Percentiles rank a stretch among this genome's conserved stretches.
These are phyloP conservation scores for Beauveria varroae DNA, from an alignment of 2,329 filamentous ascomycete genomes.

Conservation along the genomic window DNA sequence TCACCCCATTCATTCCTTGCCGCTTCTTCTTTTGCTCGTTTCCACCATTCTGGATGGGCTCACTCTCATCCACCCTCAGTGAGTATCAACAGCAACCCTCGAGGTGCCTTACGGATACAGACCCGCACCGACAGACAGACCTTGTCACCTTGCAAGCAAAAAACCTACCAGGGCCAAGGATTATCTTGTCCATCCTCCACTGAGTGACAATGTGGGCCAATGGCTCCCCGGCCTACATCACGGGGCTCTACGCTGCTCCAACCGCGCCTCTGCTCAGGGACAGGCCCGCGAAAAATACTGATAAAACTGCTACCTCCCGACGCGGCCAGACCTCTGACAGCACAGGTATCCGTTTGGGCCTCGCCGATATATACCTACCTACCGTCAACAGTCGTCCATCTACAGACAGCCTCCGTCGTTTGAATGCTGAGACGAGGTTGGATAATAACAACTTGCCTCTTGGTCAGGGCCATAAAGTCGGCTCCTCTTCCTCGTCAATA, in stretches of 20 bases:
- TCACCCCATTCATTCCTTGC: slow-evolving; percentile 3
- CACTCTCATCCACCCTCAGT: background rate
- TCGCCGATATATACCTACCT: slow-evolving; percentile 45
- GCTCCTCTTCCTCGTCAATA: slow-evolving; percentile 49
- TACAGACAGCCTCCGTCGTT: slow-evolving; percentile 49
- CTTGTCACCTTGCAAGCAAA: background rate
- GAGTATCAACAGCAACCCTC: background rate
- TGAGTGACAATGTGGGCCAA: slow-evolving; percentile 12
- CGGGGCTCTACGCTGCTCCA: slow-evolving; percentile 1
- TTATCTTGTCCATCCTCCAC: slow-evolving; percentile 8
- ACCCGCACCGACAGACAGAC: slow-evolving; percentile 9
- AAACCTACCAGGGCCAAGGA: slow-evolving; percentile 1
- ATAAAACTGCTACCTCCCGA: slow-evolving; percentile 4
- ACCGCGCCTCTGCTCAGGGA: slow-evolving; percentile 6
- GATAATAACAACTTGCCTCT: slow-evolving; percentile 37
- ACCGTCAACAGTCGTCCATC: slow-evolving; percentile 55
- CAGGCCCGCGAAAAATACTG: slow-evolving; percentile 8
- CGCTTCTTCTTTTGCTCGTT: background rate
- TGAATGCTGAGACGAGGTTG: slow-evolving; percentile 52
- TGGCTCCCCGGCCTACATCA: slow-evolving; percentile 8
- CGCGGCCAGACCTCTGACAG: slow-evolving; percentile 13
- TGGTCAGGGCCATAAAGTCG: slow-evolving; percentile 26
- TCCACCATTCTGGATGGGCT: background rate
- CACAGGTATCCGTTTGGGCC: background rate
- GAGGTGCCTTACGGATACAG: background rate